A percentile compares a stretch with the other conserved stretches of the same genome.
phyloP scores from a whole-genome alignment of 176 grass and related monocot species.

The Oropetium thomaeum region DNA sequence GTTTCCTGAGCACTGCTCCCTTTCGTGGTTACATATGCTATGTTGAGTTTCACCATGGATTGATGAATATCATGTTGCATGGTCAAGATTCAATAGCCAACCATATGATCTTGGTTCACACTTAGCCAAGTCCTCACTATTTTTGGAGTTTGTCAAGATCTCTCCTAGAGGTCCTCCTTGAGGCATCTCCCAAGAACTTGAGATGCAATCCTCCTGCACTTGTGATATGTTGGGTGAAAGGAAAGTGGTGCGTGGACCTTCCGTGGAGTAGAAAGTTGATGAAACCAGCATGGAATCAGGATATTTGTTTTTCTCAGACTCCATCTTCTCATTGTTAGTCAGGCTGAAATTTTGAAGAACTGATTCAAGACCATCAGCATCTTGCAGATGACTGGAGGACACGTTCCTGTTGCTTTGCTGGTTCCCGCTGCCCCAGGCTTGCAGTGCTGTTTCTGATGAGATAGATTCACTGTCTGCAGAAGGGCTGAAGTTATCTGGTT shows the following conservation, averaged over 20 bases:
- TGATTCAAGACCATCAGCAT: constrained; percentile 48
- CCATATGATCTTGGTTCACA: constrained; percentile 43
- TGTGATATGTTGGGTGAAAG: constrained; percentile 31
- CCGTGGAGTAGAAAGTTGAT: constrained; percentile 25
- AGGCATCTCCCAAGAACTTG: constrained; percentile 56
- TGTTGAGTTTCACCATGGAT: not conserved
- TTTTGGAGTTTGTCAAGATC: constrained; percentile 63
- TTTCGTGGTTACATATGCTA: constrained; percentile 7
- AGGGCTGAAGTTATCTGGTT: constrained; percentile 29
- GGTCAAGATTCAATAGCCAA: constrained; percentile 47
- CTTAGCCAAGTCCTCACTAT: constrained; percentile 26
- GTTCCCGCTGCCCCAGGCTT: constrained; percentile 50
- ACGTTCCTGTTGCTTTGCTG: constrained; percentile 38
- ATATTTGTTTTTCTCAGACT: constrained; percentile 34
- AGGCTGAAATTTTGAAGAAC: constrained; percentile 65
- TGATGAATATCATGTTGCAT: constrained; percentile 26
- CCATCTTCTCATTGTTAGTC: constrained; percentile 34
- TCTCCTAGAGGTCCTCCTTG: constrained; percentile 68
- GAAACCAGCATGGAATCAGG: constrained; percentile 23
- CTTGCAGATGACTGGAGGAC: constrained; percentile 25
- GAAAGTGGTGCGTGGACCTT: constrained; percentile 20
- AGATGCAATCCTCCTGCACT: constrained; percentile 52
- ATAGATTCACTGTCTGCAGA: constrained; percentile 18
- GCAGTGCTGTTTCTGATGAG: constrained; percentile 39
- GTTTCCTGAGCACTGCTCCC: not conserved